Evolutionary conservation across 768 basidiomycete genomes (phyloP).

Genomic region (Rhizopogon vulgaris): DNA sequence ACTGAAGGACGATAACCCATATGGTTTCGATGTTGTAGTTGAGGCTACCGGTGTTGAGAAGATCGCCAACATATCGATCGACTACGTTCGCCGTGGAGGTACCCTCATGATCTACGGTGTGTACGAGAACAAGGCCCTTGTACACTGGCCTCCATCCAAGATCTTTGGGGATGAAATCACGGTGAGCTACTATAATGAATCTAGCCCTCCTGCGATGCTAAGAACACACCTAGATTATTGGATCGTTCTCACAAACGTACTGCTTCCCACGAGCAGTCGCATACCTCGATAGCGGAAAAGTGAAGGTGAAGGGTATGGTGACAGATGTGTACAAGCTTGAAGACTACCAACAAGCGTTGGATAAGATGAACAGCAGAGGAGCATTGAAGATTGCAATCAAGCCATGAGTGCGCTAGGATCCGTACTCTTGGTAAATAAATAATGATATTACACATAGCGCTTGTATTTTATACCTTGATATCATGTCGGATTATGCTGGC

Average conservation of each 20-base stretch:
- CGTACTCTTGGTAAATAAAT: neutral
- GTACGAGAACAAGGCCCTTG: conserved; percentile 78
- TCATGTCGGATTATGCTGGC: neutral
- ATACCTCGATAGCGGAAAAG: conserved; percentile 82
- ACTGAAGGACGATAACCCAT: conserved; percentile 74
- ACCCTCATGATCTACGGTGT: conserved; percentile 89
- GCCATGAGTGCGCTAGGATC: conserved; percentile 30
- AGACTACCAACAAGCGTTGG: conserved; percentile 63
- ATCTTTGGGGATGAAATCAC: conserved; percentile 70
- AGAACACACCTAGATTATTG: conserved; percentile 57
- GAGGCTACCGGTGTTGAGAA: conserved; percentile 82
- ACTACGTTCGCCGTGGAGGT: conserved; percentile 82
- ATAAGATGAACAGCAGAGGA: conserved; percentile 64
- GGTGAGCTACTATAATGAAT: conserved; percentile 22
- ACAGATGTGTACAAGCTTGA: conserved; percentile 62
- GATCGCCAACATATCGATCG: conserved; percentile 82
- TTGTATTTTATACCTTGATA: neutral
- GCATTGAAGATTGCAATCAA: conserved; percentile 59
- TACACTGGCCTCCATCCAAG: conserved; percentile 84
- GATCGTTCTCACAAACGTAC: conserved; percentile 83
- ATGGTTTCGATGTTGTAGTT: conserved; percentile 85
- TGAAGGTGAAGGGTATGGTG: conserved; percentile 79
- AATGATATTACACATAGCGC: neutral
- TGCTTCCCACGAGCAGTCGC: conserved; percentile 90
- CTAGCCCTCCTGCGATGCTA: neutral